A percentile compares a stretch with the other conserved stretches of the same genome.
Conservation (phyloP, 306 rosid species). For the Sindora glabra region DNA sequence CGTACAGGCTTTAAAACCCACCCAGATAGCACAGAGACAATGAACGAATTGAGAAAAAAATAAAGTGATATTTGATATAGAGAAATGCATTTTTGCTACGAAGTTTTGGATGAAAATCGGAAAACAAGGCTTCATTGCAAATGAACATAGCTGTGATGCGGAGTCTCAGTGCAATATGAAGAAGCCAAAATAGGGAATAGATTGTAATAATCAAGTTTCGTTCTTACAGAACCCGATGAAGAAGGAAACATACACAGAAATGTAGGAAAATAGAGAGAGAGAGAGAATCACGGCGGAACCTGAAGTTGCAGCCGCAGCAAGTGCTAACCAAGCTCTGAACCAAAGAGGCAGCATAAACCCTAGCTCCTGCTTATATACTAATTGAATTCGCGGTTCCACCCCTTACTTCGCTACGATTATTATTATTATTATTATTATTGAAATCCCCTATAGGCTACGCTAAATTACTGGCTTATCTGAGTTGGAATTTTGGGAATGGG, state of each 20-base stretch:
- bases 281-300: background rate
- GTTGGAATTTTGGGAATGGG: no score
- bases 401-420: background rate
- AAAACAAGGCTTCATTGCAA: background rate
- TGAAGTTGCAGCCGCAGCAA: slow-evolving; percentile 15
- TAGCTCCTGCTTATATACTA: background rate
- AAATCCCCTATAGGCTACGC: background rate
- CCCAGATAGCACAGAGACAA: background rate
- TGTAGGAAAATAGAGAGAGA: background rate
- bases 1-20: background rate
- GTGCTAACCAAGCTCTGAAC: background rate
- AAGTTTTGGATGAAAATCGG: background rate
- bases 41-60: background rate
- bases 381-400: background rate
- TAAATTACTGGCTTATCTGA: no score
- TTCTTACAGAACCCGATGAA: background rate
- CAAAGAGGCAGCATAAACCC: slow-evolving; percentile 13
- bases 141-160: background rate
- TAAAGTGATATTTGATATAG: background rate
- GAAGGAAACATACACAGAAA: background rate
- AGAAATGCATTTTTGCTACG: background rate
- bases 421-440: background rate
- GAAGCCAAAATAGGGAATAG: background rate
- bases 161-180: background rate
- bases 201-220: background rate